Evolutionary conservation across 129 eudicot species (phyloP), one percentile per base, ranked within the genome.

Genomic region (Artemisia annua): DNA sequence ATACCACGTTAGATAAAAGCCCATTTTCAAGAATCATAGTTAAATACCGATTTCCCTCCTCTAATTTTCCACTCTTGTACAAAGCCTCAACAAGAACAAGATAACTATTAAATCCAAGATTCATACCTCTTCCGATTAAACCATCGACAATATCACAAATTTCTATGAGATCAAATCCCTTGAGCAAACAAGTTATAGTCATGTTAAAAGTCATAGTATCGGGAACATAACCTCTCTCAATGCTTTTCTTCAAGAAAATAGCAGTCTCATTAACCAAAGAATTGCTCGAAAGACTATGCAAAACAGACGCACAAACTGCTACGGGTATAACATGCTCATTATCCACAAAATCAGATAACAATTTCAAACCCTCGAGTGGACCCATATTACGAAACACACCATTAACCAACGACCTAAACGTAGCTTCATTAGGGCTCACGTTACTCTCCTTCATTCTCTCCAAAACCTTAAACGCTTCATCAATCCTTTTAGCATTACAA

Each of bases 321-420:
- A 79, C 79, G 32, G 86, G 97, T 81, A 90, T 79, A 10, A 76
- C 72, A 1, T 71, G 53, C 62, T 84, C 88, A 18, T 74, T 75
- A 54, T 83, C 85, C 55, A 90, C 83, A 84, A 86, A 90, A 28
- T 74, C 59, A 16, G 73, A 86, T 66, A 94, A 67, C 69, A 78
- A 54, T 24, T 81, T 73, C 70, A 86, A 83, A 30, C 93, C 97
- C 79, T 88, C 73, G 0, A 57, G 63, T 13, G 96, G 84, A 17
- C 76, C 53, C 55, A 72, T 50, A 70, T 82, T 79, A 69, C 84
- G 93, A 77, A 94, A 94, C 62, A 80, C 87, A 62, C 98, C 98
- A 75, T 90, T 91, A 67, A 90, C 86, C 66, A 94, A 81, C 49
- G 98, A 94, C 71, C 98, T 83, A 81, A 78, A 90, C 2, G 98